Conservation (phyloP, 768 basidiomycete genomes). For the Pleurotus cornucopiae region DNA sequence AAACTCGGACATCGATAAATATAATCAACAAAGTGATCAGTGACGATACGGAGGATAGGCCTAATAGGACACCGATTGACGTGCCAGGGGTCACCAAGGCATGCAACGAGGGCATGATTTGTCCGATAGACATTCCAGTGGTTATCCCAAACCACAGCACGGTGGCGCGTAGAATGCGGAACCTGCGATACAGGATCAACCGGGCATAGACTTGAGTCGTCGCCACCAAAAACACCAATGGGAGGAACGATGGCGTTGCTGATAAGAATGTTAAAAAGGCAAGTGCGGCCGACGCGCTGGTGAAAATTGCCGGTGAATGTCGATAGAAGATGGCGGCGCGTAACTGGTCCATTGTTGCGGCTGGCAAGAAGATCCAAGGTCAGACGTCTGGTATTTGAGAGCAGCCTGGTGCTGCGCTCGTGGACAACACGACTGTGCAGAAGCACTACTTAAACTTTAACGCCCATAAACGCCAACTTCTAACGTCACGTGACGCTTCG, state of each 20-base stretch:
- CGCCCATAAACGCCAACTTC: no score
- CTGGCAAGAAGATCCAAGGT: constrained; percentile 1
- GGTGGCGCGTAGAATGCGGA: constrained; percentile 15
- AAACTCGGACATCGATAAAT: constrained; percentile 33
- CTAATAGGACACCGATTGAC: constrained; percentile 43
- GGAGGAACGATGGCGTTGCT: constrained; percentile 26
- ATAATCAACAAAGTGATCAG: constrained; percentile 34
- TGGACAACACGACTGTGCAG: no score
- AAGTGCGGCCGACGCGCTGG: constrained; percentile 16
- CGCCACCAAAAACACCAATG: constrained; percentile 21
- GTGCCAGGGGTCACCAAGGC: constrained; percentile 51
- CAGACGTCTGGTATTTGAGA: no score
- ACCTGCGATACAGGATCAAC: constrained; percentile 5
- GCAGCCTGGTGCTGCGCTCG: constrained; percentile 10
- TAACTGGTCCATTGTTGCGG: neutral
- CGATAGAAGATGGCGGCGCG: constrained; percentile 11
- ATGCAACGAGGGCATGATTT: constrained; percentile 37
- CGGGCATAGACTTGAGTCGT: neutral
- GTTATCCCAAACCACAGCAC: constrained; percentile 35
- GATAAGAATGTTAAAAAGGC: constrained; percentile 21
- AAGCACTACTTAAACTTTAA: no score
- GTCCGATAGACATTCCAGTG: constrained; percentile 35
- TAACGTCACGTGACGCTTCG: no score
- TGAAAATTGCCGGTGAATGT: constrained; percentile 21
- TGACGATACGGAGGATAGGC: constrained; percentile 41